Evolutionary conservation across 345 rosid genomes (phyloP), one percentile per base, ranked within the genome.

Genomic region (Camelina sativa): DNA sequence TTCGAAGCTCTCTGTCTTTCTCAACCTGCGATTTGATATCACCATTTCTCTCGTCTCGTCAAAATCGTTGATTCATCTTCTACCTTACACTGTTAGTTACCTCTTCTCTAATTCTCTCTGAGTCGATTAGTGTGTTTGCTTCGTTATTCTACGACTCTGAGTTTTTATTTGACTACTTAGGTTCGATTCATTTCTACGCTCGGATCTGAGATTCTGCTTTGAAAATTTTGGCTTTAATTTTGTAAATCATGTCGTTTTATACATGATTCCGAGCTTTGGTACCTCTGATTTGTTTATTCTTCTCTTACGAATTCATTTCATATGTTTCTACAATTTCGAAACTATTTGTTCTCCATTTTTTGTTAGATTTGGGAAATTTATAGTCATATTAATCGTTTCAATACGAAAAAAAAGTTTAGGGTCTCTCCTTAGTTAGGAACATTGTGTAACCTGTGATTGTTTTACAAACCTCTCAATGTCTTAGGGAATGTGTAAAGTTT

Each of bases 131-230:
- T 22, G 2, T 17, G 13, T 10, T 22, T 67, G 23, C 8, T 55
- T 69, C 30, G 13, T 40, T 68, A 23, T 23, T 6, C n/a, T 30
- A 37, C 23, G 63, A 41, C 6, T 68, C 11, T 1, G 40, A 3
- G 44, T 17, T 43, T 55, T 4, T 20, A 17, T 44, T 8, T 69
- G 20, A 13, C 4, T 11, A 11, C 4, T 0, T 15, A n/a, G 52
- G 22, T 57, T 69, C 10, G 7, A 19, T 28, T 54, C 37, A 10
- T 54, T 68, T 7, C 16, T 28, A 6, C 9, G 8, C 25, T 69
- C n/a, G 56, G 65, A 69, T 69, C 65, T 57, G 43, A 17, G 10
- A 69, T 55, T 68, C 12, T 10, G 43, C 8, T 54, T 55, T 38
- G 23, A 6, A 3, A 28, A 6, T 22, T 23, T 17, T 30, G 44